A percentile compares a stretch with the other conserved stretches of the same genome.
Evolutionary conservation across 371 early-diverging fungal species (phyloP).

Genomic region (Apophysomyces trapeziformis): DNA sequence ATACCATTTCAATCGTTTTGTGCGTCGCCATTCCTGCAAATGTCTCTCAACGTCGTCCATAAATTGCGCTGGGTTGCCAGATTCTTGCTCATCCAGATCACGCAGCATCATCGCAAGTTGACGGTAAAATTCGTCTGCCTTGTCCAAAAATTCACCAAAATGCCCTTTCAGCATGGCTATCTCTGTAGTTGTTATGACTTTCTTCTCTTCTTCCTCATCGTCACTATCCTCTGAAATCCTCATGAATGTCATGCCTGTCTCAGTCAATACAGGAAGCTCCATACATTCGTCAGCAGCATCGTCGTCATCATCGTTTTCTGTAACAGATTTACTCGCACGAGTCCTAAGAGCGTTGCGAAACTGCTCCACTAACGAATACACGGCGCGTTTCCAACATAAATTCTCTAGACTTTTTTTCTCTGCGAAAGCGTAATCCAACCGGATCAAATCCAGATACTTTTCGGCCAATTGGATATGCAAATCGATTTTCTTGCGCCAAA

Average conservation of each 20-base stretch:
- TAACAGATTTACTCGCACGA: slow-evolving; percentile 8
- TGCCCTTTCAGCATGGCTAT: slow-evolving; percentile 11
- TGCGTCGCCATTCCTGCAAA: slow-evolving; percentile 41
- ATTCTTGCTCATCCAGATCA: slow-evolving; percentile 24
- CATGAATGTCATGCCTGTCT: slow-evolving; percentile 21
- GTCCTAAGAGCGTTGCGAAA: slow-evolving; percentile 55
- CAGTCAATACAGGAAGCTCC: slow-evolving; percentile 12
- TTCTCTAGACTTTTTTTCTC: slow-evolving; percentile 64
- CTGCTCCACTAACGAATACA: slow-evolving; percentile 65
- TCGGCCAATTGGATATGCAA: slow-evolving; percentile 45
- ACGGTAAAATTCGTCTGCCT: slow-evolving; percentile 53
- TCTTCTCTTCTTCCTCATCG: neutral
- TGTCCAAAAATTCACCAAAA: slow-evolving; percentile 38
- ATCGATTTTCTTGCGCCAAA: slow-evolving; percentile 45
- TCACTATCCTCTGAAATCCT: slow-evolving; percentile 15
- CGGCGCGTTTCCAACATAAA: slow-evolving; percentile 68
- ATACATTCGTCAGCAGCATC: slow-evolving; percentile 10
- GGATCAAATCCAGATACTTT: slow-evolving; percentile 55
- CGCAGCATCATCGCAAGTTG: slow-evolving; percentile 40
- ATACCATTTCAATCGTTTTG: slow-evolving; percentile 55
- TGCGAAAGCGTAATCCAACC: slow-evolving; percentile 56
- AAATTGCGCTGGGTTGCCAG: slow-evolving; percentile 2
- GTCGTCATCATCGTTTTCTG: slow-evolving; percentile 21
- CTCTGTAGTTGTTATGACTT: slow-evolving; percentile 19
- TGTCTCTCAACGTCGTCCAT: slow-evolving; percentile 20